These are phyloP conservation scores for Lentinula aciculospora DNA, from an alignment of 768 basidiomycete genomes.

Conservation along the genomic window DNA sequence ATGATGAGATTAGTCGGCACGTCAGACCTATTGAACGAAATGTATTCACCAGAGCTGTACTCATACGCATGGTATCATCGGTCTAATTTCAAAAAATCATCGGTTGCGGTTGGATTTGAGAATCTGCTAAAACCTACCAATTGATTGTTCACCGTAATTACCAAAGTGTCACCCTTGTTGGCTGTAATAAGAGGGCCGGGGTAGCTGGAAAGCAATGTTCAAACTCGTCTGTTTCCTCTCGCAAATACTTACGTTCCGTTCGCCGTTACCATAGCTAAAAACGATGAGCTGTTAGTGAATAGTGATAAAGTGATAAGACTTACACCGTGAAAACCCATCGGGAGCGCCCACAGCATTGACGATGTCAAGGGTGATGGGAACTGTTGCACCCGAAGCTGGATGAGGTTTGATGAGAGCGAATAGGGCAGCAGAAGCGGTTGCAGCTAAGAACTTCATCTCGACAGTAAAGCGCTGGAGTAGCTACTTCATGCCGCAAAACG, in stretches of 20 bases:
- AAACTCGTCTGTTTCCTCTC: neutral
- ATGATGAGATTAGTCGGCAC: neutral
- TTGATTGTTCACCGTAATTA: constrained; percentile 35
- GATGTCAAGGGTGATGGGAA: constrained; percentile 26
- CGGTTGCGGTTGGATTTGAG: neutral
- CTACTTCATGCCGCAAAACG: neutral
- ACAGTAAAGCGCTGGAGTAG: neutral
- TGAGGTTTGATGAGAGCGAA: neutral
- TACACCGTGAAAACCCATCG: constrained; percentile 26
- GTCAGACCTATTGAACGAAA: neutral
- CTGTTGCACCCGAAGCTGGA: neutral
- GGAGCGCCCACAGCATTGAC: constrained; percentile 34
- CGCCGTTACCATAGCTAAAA: constrained; percentile 9
- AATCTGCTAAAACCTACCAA: constrained; percentile 27
- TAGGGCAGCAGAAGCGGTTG: neutral
- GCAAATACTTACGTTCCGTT: neutral
- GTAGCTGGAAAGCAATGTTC: neutral
- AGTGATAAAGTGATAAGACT: neutral
- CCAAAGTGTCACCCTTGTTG: constrained; percentile 37
- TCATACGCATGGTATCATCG: constrained; percentile 23
- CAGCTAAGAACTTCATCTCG: constrained; percentile 6
- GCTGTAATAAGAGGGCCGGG: constrained; percentile 14
- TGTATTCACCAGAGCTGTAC: constrained; percentile 11
- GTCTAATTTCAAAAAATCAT: neutral
- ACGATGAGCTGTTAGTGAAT: constrained; percentile 8